phyloP scores from a whole-genome alignment of 2,329 filamentous ascomycete species.

The Exophiala oligosperma region DNA sequence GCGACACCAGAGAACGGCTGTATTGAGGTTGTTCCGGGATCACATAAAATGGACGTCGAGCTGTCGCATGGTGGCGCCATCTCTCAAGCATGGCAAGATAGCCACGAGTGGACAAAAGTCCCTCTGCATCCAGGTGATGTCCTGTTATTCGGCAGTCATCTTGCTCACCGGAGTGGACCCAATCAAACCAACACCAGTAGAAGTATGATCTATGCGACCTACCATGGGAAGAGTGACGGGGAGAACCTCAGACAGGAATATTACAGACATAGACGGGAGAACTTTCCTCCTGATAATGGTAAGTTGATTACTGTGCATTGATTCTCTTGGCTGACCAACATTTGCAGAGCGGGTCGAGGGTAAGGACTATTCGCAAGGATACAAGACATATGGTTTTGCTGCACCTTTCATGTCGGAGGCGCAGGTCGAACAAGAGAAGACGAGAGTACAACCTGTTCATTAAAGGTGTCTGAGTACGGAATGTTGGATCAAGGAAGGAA shows the following conservation, averaged over 20 bases:
- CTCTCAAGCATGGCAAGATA: conserved; percentile 32
- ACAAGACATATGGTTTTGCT: conserved; percentile 17
- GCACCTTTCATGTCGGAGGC: conserved; percentile 18
- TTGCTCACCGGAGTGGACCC: conserved; percentile 35
- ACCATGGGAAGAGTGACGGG: conserved; percentile 20
- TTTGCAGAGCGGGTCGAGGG: conserved; percentile 12
- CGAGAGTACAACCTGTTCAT: conserved; percentile 12
- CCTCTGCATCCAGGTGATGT: conserved; percentile 35
- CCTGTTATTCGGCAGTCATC: conserved; percentile 37
- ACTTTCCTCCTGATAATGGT: conserved; percentile 19
- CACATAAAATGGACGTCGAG: conserved; percentile 37
- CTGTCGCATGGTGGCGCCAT: conserved; percentile 35
- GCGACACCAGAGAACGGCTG: conserved; percentile 36
- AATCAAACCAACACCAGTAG: conserved; percentile 31
- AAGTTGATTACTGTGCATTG: not conserved
- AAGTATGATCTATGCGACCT: conserved; percentile 34
- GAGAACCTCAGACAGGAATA: conserved; percentile 13
- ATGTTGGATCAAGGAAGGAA: not conserved
- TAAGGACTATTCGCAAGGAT: conserved; percentile 19
- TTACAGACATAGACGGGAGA: conserved; percentile 17
- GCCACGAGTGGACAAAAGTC: conserved; percentile 35
- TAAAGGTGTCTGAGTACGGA: not conserved
- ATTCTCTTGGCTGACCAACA: not conserved
- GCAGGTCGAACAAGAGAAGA: conserved; percentile 9
- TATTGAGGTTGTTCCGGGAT: conserved; percentile 37